Base-by-base conservation (phyloP, 306 rosid species). In the Cicer yamashitae region DNA sequence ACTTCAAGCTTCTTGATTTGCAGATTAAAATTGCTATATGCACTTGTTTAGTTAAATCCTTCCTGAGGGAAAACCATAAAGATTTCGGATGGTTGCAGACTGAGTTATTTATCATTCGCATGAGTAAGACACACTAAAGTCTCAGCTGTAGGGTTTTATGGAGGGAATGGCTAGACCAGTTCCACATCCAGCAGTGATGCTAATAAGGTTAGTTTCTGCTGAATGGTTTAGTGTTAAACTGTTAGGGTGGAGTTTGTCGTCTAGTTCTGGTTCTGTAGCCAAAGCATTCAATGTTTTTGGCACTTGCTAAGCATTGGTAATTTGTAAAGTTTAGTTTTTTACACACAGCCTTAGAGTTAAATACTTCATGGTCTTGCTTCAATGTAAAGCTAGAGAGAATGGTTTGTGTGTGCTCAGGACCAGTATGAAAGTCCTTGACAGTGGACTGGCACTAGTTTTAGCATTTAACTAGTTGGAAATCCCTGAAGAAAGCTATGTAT, bases 1-100 rank as follows among this genome's bases (percentile, higher is more conserved):
- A 69, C 70, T 77, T 59, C 30, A 34, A 25, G 76, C 50, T 34
- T 50, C 58, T 45, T 57, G 51, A 37, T 77, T 77, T 77, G 70
- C 69, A 46, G 81, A 59, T 58, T 68, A 10, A 34, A 59, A 57
- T 39, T 7, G 2, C 52, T 77, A 18, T 47, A 12, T 56, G 52
- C 25, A 58, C 70, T 58, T 62, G 38, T 15, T 15, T 56, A 45
- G 10, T 57, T 75, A 72, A 11, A 52, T 76, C 13, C 48, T 57
- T 44, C 58, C 12, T 45, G 12, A 41, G 45, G 47, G 18, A 52
- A 20, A 30, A 41, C 80, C 57, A 20, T 30, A 10, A 57, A 68
- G 10, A 68, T 47, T 39, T 60, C 37, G 7, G 34, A 48, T 50
- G 47, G 22, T 69, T 50, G 74, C 74, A 69, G 45, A 50, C 10